Conservation (phyloP, 805 yeast species). For the Yamadazyma ubonensis region DNA sequence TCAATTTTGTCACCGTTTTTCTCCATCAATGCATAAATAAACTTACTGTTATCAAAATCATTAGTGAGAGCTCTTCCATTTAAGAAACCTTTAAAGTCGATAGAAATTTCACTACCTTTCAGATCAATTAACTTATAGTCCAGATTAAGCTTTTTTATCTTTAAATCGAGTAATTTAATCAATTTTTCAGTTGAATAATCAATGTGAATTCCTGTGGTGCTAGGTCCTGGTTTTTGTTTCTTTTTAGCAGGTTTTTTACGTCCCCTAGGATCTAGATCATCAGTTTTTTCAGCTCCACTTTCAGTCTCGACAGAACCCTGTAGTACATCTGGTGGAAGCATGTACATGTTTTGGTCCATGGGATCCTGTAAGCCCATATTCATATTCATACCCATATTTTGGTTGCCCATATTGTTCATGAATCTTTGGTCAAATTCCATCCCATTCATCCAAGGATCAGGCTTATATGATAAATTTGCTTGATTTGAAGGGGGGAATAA, state of each 20-base stretch:
- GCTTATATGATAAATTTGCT: neutral
- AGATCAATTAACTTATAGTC: constrained; percentile 30
- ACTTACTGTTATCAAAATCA: constrained; percentile 39
- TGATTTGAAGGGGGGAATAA: constrained; percentile 2
- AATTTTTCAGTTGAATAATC: constrained; percentile 29
- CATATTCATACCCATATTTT: neutral
- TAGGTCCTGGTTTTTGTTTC: constrained; percentile 14
- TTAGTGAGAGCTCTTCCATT: constrained; percentile 44
- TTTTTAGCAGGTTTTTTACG: constrained; percentile 7
- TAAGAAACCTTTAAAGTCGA: constrained; percentile 36
- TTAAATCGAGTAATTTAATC: constrained; percentile 29
- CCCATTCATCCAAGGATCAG: neutral
- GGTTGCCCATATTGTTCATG: neutral
- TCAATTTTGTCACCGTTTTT: constrained; percentile 5
- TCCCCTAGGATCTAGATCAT: constrained; percentile 4
- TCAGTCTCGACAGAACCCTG: constrained; percentile 1
- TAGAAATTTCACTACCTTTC: constrained; percentile 24
- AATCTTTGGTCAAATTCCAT: constrained; percentile 1
- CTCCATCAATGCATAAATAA: constrained; percentile 16
- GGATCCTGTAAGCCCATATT: neutral
- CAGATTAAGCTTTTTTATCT: constrained; percentile 15
- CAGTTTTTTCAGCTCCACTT: constrained; percentile 2
- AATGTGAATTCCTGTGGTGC: constrained; percentile 15
- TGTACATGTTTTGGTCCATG: constrained; percentile 2
- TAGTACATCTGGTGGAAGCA: too few species aligned